Base-by-base conservation (phyloP, 768 basidiomycete species). In the Punctularia strigosozonata region DNA sequence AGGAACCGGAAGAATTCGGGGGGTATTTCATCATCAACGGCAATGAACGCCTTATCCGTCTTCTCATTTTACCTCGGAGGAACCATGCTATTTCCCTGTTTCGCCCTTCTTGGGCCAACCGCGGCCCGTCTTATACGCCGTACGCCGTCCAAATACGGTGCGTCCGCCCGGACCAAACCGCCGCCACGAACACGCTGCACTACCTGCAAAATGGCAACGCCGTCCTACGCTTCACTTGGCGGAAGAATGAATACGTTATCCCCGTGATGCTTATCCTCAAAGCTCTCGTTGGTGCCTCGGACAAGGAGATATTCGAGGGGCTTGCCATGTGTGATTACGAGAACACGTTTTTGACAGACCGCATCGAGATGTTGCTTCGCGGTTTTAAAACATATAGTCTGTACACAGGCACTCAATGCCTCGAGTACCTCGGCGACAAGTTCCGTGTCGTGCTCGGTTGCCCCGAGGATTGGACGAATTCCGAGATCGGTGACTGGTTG, bases 11-110 rank as follows among this genome's bases (percentile, higher is more conserved):
- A 62, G 95, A 98, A 59, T 97, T 97, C 53, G 95, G 95, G 38
- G 95, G 94, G 21, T 98, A 99, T 62, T 99, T 99, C 55, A 75
- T 99, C 54, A 79, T 99, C 59, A 99, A 99, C 58, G 95, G 95
- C 45, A 98, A 97, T 61, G 95, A 99, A 63, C 89, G 91, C 63
- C 76, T 99, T 45, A 92, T 99, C 49, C 89, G 95, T 46, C 97
- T 91, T 63, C 79, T 98, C 55, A 91, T 98, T 52, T 73, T 99
- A 26, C 94, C 92, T 10, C 82, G 95, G 20, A 75, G 95, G 38
- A 90, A 98, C 55, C 90, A 98, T 63, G 90, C 88, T 51, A 87
- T 92, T 47, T 81, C 91, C 36, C 78, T 99, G 50, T 66, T 84
- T 49, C 88, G 95, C 36, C 84, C 89, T 17, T 82, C 89, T 8